Base-by-base conservation (phyloP, 208 protist species). In the Trypanosoma brucei region DNA sequence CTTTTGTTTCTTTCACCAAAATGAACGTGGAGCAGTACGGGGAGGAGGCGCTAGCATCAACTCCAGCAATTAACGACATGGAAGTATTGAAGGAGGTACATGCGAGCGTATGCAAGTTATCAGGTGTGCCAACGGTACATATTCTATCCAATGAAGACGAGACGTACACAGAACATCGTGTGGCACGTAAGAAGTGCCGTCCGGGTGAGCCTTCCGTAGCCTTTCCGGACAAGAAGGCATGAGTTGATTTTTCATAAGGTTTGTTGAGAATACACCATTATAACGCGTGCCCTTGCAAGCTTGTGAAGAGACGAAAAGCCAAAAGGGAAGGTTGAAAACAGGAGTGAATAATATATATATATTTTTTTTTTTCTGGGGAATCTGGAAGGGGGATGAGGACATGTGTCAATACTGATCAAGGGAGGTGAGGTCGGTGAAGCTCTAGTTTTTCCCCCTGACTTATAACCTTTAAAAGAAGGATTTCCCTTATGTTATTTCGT, bases 1-100 rank as follows among this genome's bases (percentile, higher is more conserved):
- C 86, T n/a, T 96, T 97, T 52, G 59, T 95, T 46, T 78, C 84
- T 22, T 95, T 93, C 63, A 77, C 90, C 14, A 77, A 73, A 37
- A 72, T 63, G 55, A 92, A 93, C 65, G 84, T 83, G 8, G 86
- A 95, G 68, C 83, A 83, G 61, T 93, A 91, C 61, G 86, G 84
- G 11, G 81, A 68, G 61, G 72, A 91, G 70, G 86, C 86, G 48
- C 80, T 93, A 65, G 65, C 63, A 49, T 45, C 61, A 55, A 52
- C 75, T 53, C 90, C 90, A 11, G 71, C 86, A 37, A 77, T 93
- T 45, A 78, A 95, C 64, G 90, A 95, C 64, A 52, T 55, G 35
- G 75, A 64, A 40, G 56, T 92, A 49, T 70, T 95, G 45, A 58
- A 65, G 8, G 58, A 45, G 48, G 64, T 92, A 11, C 71, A 53